Conservation (phyloP, 371 early-diverging fungal genomes). For the Chytridium lagenaria region DNA sequence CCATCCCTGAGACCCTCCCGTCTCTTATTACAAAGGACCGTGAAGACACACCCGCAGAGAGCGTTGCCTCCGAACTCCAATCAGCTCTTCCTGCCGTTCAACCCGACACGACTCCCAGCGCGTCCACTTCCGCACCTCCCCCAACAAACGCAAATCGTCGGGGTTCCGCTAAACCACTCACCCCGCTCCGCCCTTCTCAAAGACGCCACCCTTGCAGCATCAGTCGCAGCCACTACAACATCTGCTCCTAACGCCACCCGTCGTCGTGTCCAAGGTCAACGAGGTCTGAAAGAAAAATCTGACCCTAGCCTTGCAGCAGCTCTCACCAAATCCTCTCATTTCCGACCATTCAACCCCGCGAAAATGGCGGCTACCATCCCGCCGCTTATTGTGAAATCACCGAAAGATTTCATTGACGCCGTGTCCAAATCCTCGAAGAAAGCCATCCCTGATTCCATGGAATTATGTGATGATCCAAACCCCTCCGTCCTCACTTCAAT, state of each 20-base stretch:
- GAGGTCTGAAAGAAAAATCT: background rate
- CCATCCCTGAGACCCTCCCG: background rate
- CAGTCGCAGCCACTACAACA: conserved; percentile 6
- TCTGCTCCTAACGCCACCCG: background rate
- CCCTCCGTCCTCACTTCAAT: no score
- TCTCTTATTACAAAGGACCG: background rate
- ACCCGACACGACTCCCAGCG: no score
- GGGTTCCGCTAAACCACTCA: conserved; percentile 15
- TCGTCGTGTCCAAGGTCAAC: background rate
- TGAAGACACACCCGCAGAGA: background rate
- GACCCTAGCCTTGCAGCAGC: conserved; percentile 25
- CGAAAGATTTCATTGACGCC: background rate
- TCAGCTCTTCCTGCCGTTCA: background rate
- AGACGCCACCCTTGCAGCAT: conserved; percentile 6
- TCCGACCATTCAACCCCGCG: conserved; percentile 27
- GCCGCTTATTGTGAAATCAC: conserved; percentile 18
- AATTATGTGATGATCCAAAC: no score
- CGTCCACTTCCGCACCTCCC: background rate
- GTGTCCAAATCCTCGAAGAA: no score
- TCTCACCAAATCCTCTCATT: conserved; percentile 8
- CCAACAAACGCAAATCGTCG: background rate
- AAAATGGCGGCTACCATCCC: conserved; percentile 36
- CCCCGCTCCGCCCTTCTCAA: conserved; percentile 10
- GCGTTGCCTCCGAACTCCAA: background rate
- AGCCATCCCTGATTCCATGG: conserved; percentile 6